Percentiles rank a stretch among this genome's conserved stretches.
These are phyloP conservation scores for Dalechampia spathulata DNA, from an alignment of 441 rosid genomes.

Conservation along the genomic window DNA sequence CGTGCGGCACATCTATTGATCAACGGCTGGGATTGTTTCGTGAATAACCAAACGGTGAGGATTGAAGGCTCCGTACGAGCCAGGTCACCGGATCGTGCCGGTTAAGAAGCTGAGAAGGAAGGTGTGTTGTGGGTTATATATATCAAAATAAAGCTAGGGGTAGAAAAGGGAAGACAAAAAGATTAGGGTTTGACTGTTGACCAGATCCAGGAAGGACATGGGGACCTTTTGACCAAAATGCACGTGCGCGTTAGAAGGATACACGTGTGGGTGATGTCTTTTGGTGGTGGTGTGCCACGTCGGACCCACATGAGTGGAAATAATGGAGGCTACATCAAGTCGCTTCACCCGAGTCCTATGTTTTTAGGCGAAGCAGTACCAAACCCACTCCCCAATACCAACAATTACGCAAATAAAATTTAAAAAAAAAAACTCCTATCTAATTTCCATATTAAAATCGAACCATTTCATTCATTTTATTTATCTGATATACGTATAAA, in stretches of 20 bases:
- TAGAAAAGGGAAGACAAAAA: neutral
- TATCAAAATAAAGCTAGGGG: neutral
- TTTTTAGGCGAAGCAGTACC: too few species aligned
- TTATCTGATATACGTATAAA: too few species aligned
- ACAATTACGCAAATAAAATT: too few species aligned
- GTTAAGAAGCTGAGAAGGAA: constrained; percentile 14
- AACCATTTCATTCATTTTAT: too few species aligned
- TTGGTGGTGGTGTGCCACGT: constrained; percentile 31
- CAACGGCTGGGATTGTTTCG: constrained; percentile 1
- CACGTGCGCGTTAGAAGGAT: constrained; percentile 28
- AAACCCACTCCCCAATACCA: too few species aligned
- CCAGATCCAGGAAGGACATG: constrained; percentile 27
- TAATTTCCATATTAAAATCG: too few species aligned
- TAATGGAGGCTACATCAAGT: constrained; percentile 29
- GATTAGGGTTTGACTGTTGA: constrained; percentile 30
- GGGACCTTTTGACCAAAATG: constrained; percentile 19
- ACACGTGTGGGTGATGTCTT: constrained; percentile 46
- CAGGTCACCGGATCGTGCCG: constrained; percentile 19
- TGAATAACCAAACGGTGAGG: constrained; percentile 13
- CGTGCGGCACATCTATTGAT: constrained; percentile 18
- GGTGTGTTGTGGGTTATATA: neutral
- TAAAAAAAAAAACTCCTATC: too few species aligned
- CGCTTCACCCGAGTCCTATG: too few species aligned
- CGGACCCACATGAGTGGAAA: constrained; percentile 33
- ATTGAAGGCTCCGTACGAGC: constrained; percentile 8